A percentile compares a stretch with the other conserved stretches of the same genome.
These are phyloP conservation scores for Phenoliferia sp. DNA, from an alignment of 1,284 basidiomycete genomes.

Conservation along the genomic window DNA sequence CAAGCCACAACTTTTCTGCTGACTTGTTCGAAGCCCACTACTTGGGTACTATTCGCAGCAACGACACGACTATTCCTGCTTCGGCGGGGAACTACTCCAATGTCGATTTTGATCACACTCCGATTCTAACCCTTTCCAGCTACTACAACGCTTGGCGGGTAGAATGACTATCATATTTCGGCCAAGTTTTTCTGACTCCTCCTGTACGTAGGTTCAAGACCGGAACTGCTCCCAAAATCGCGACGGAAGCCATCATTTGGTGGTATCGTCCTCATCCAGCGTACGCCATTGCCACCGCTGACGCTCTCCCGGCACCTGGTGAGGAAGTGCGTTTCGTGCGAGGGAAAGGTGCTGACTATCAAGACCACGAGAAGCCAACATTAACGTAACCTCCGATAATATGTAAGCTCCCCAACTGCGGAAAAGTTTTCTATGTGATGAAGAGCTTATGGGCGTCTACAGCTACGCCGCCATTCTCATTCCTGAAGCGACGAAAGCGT, in stretches of 20 bases:
- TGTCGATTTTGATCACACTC: conserved; percentile 6
- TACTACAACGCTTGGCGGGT: conserved; percentile 13
- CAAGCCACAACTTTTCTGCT: not conserved
- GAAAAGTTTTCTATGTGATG: too few relatives aligned
- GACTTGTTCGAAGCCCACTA: not conserved
- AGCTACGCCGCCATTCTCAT: not conserved
- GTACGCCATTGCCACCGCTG: not conserved
- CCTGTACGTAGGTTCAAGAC: not conserved
- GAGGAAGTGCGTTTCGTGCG: too few relatives aligned
- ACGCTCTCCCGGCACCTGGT: not conserved
- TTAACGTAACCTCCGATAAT: not conserved
- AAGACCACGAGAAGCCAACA: too few relatives aligned
- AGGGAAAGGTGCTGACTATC: too few relatives aligned
- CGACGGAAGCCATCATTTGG: not conserved
- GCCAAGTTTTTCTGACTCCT: not conserved
- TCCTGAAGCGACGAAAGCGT: not conserved
- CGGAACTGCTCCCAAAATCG: not conserved
- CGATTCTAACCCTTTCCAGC: conserved; percentile 2
- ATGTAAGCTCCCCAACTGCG: too few relatives aligned
- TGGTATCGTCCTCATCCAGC: not conserved
- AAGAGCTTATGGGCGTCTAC: too few relatives aligned
- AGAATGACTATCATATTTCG: too few relatives aligned
- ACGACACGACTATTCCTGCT: not conserved
- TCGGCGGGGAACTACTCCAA: not conserved
- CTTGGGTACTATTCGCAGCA: not conserved